These are phyloP conservation scores for Venturia effusa DNA, from an alignment of 2,329 filamentous ascomycete species.

Conservation along the genomic window DNA sequence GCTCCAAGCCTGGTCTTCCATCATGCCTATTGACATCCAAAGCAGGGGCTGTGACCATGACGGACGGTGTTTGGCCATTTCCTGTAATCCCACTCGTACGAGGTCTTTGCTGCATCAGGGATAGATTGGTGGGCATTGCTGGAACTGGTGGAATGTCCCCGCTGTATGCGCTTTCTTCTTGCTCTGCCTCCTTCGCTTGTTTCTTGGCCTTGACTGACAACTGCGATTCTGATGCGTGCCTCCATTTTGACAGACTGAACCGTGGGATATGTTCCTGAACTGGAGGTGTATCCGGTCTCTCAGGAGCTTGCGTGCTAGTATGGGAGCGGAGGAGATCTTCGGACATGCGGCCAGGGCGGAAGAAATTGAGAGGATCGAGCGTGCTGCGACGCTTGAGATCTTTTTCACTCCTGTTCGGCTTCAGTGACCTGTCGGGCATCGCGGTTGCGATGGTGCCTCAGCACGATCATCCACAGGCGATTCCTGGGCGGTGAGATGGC, in stretches of 20 bases:
- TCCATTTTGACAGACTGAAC: slow-evolving; percentile 66
- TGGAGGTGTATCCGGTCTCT: slow-evolving; percentile 24
- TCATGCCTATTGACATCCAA: slow-evolving; percentile 27
- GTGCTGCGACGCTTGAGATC: slow-evolving; percentile 34
- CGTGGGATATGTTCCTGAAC: slow-evolving; percentile 29
- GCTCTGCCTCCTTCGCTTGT: slow-evolving; percentile 44
- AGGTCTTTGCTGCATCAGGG: slow-evolving; percentile 4
- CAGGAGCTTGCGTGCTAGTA: slow-evolving; percentile 20
- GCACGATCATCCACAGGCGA: slow-evolving; percentile 24
- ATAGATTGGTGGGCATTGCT: slow-evolving; percentile 27
- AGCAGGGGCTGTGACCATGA: slow-evolving; percentile 88
- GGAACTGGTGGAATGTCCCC: slow-evolving; percentile 30
- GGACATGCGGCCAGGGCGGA: slow-evolving; percentile 19
- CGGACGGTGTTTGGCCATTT: slow-evolving; percentile 42
- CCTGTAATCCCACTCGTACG: slow-evolving; percentile 17
- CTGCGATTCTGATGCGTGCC: slow-evolving; percentile 89
- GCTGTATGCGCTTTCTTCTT: slow-evolving; percentile 48
- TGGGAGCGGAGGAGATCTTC: slow-evolving; percentile 21
- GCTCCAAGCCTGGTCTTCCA: slow-evolving; percentile 12
- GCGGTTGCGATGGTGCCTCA: slow-evolving; percentile 18
- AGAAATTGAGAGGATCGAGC: slow-evolving; percentile 27
- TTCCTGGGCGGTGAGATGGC: slow-evolving; percentile 7
- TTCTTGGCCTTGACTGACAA: slow-evolving; percentile 65
- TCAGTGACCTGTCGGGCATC: slow-evolving; percentile 30
- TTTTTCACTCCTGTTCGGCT: slow-evolving; percentile 21